Conservation (phyloP, 2,329 filamentous ascomycete species). For the Aspergillus eucalypticola region DNA sequence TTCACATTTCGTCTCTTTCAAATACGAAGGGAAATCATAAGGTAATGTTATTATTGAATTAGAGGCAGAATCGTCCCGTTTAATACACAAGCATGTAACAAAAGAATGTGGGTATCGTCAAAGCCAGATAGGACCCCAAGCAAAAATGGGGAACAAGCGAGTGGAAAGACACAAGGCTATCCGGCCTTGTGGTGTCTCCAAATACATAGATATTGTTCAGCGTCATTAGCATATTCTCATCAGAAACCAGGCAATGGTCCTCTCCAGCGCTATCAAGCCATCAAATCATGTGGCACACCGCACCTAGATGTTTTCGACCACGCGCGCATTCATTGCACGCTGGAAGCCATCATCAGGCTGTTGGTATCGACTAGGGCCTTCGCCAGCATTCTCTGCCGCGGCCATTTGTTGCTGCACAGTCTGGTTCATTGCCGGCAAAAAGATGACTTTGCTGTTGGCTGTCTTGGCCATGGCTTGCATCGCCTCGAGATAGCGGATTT, state of each 20-base stretch:
- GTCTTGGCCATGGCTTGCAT: slow-evolving; percentile 99
- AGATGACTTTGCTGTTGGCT: slow-evolving; percentile 84
- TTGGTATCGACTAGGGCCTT: slow-evolving; percentile 56
- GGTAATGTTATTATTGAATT: not conserved
- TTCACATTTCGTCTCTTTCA: not conserved
- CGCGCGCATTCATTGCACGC: slow-evolving; percentile 74
- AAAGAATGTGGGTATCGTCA: slow-evolving; percentile 39
- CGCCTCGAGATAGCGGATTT: slow-evolving; percentile 95
- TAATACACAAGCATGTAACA: slow-evolving; percentile 7
- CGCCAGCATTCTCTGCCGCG: slow-evolving; percentile 53
- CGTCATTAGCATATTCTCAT: slow-evolving; percentile 18
- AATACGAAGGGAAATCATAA: not conserved
- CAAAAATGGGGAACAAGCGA: slow-evolving; percentile 15
- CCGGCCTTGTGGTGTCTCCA: not conserved
- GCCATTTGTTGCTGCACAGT: slow-evolving; percentile 55
- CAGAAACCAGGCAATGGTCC: not conserved
- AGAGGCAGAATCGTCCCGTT: not conserved
- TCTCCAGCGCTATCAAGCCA: slow-evolving; percentile 11
- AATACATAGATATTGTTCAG: not conserved
- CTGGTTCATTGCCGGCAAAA: slow-evolving; percentile 68
- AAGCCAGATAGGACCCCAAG: slow-evolving; percentile 17
- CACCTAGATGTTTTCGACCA: slow-evolving; percentile 80
- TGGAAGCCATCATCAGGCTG: slow-evolving; percentile 66
- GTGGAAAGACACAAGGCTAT: slow-evolving; percentile 10
- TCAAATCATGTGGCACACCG: not conserved